Evolutionary conservation across 2,329 filamentous ascomycete genomes (phyloP), one percentile per base, ranked within the genome.

Genomic region (Penicillium psychrosexuale): DNA sequence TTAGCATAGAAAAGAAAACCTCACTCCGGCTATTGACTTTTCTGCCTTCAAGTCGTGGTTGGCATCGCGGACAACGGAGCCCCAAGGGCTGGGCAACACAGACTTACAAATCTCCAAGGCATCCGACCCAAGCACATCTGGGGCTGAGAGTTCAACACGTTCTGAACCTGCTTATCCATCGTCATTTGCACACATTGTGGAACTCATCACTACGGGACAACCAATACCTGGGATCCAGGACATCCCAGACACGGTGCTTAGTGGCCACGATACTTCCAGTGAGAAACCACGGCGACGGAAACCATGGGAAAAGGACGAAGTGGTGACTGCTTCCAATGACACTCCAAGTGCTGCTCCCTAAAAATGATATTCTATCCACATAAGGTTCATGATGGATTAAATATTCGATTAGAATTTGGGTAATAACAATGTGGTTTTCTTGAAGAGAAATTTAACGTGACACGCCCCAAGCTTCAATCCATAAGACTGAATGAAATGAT

Each of bases 211-310:
- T 24, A 86, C 85, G 28, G 91, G 91, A 50, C 85, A 90, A 64
- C 87, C 89, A 0, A 88, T 97, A 40, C 91, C 91, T 1, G 92
- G 92, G 0, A 95, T 97, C 66, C 86, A 86, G 63, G 84, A 96
- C 60, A 93, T 97, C 50, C 91, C 92, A 5, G 84, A 90, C 62
- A 94, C 87, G 0, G 78, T 96, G 5, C 78, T 92, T 19, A 80
- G 85, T 51, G 87, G 88, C 5, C 83, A 90, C 57, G 87, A 88
- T 57, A 82, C 81, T 22, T 71, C 78, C 47, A 77, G 79, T 51
- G 77, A 75, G n/a, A 78, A 77, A 22, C 67, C 76, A n/a, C 77
- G 73, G 62, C 78, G 85, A 62, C 80, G 75, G 67, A 88, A 88
- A 73, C 92, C 92, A 1, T 97, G 92, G 92, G 92, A 96, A 76